These are phyloP conservation scores for Naganishia vaughanmartiniae DNA, from an alignment of 768 basidiomycete genomes.

Conservation along the genomic window DNA sequence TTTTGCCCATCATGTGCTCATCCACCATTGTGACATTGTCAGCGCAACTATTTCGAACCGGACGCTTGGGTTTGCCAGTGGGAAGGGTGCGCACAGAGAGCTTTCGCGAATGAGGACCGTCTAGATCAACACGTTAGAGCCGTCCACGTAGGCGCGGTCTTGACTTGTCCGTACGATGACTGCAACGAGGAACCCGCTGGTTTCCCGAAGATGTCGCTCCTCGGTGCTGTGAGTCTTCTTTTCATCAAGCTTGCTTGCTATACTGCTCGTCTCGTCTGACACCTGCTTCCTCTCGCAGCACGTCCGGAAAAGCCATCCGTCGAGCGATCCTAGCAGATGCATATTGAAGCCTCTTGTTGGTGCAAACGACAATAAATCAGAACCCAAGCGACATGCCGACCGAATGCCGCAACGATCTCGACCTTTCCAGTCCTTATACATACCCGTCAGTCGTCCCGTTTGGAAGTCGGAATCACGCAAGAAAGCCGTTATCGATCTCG, in stretches of 20 bases:
- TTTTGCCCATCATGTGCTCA: neutral
- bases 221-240: neutral
- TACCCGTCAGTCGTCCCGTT: conserved; percentile 7
- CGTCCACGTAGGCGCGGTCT: neutral
- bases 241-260: neutral
- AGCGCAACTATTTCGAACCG: conserved; percentile 11
- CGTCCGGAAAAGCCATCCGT: conserved; percentile 10
- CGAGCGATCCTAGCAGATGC: neutral
- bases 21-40: neutral
- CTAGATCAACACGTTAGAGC: conserved; percentile 15
- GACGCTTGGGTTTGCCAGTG: conserved; percentile 20
- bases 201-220: conserved; percentile 15
- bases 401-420: neutral
- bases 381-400: neutral
- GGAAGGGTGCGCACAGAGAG: neutral
- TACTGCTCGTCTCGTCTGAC: neutral
- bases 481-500: conserved; percentile 9
- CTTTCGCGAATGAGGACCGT: neutral
- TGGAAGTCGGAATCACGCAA: conserved; percentile 12
- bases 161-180: neutral
- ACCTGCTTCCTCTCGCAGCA: neutral
- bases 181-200: conserved; percentile 6
- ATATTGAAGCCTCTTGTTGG: conserved; percentile 4
- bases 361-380: conserved; percentile 13
- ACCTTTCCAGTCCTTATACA: neutral